Conservation (phyloP, 2,329 filamentous ascomycete genomes). For the Aspergillus brunneoviolaceus region DNA sequence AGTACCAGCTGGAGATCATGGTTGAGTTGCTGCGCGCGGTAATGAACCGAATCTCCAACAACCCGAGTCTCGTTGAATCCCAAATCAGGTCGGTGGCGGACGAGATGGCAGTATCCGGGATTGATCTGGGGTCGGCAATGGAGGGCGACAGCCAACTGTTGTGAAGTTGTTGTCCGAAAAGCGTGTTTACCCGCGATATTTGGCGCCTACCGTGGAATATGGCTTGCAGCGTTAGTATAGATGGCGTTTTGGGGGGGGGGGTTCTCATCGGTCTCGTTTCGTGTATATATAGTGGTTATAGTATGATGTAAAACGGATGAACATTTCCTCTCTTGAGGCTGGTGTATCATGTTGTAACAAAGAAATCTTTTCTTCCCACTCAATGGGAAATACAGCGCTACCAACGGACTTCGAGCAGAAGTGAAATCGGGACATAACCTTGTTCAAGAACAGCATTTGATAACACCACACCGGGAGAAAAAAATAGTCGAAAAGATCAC, state of each 20-base stretch:
- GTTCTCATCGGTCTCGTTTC: neutral
- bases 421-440: constrained; percentile 2
- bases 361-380: neutral
- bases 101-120: constrained; percentile 38
- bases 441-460: constrained; percentile 8
- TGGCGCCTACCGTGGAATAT: neutral
- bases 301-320: neutral
- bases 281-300: neutral
- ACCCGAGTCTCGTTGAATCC: constrained; percentile 32
- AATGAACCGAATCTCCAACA: constrained; percentile 34
- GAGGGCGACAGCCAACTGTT: constrained; percentile 29
- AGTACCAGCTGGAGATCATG: constrained; percentile 46
- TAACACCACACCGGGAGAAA: neutral
- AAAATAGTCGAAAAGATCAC: constrained; percentile 1
- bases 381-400: neutral
- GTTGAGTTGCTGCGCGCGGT: constrained; percentile 42
- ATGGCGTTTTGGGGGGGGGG: neutral
- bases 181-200: neutral
- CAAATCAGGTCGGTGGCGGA: constrained; percentile 35
- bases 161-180: constrained; percentile 5
- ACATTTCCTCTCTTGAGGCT: neutral
- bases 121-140: constrained; percentile 33
- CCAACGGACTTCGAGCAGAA: neutral
- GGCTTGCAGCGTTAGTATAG: neutral
- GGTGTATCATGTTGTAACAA: neutral